Base-by-base conservation (phyloP, 2,329 filamentous ascomycete genomes). In the Ophiostoma populinum region DNA sequence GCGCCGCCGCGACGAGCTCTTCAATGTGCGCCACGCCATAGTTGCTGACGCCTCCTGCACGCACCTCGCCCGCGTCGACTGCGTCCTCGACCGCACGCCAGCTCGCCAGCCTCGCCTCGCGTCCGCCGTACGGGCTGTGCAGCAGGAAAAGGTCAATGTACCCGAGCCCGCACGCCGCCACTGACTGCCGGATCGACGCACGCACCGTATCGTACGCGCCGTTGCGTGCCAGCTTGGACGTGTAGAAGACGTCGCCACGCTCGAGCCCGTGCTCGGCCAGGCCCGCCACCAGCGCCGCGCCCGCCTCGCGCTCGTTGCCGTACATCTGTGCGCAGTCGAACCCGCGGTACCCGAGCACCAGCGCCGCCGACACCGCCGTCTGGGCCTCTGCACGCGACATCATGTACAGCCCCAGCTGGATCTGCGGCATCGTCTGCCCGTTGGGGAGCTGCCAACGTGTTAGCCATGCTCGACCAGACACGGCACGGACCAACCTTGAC, bases 91-190 rank as follows among this genome's bases (percentile, higher is more conserved):
- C 57, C 0, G 81, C 81, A 45, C 59, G 66, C 80, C 81, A 90
- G 47, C 76, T 80, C 24, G 78, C 73, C 34, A 79, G 51, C 5
- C 81, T 63, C 7, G 70, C 73, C 45, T 67, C 54, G 46, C 63
- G 72, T 1, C 81, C 80, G 6, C 81, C 80, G 45, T 82, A 82
- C 0, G 81, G 82, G 32, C 73, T 79, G 49, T 90, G 82, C 37
- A 90, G 59, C 9, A 92, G 58, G 51, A 87, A 86, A 29, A 90
- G 53, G 48, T 90, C 81, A 37, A 87, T 70, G 51, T 86, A 85
- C 1, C 71, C 77, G 20, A 86, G 55, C 0, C 72, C 76, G 17
- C 70, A 74, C 37, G 67, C 65, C 31, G 70, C 62, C 4, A 85
- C 61, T 20, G 70, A 77, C 49, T 67, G 51, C 41, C 63, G 69